Evolutionary conservation across 2,329 filamentous ascomycete species (phyloP).

Genomic region (Aspergillus pseudoglaucus): DNA sequence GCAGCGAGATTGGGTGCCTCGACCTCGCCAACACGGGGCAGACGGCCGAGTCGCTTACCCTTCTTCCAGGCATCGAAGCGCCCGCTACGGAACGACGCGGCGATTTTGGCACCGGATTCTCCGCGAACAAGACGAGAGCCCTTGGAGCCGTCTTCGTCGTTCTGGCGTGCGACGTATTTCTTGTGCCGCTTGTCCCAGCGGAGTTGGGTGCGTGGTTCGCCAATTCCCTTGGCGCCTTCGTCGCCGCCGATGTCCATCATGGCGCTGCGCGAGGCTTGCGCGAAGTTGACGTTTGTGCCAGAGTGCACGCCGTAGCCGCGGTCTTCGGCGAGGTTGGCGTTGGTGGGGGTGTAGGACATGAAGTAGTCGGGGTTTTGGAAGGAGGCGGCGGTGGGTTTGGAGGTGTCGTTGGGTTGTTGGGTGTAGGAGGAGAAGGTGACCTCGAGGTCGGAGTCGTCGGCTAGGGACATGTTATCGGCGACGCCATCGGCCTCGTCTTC

Average conservation of each 20-base stretch:
- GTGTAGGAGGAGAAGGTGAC: constrained; percentile 61
- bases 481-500: constrained; percentile 30
- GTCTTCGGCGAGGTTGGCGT: constrained; percentile 76
- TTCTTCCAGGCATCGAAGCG: constrained; percentile 91
- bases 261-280: constrained; percentile 75
- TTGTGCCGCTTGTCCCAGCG: constrained; percentile 96
- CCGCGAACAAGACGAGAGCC: constrained; percentile 71
- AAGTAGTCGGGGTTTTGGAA: constrained; percentile 86
- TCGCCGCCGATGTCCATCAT: constrained; percentile 93
- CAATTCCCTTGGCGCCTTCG: constrained; percentile 71
- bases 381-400: constrained; percentile 47
- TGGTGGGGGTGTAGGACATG: constrained; percentile 90
- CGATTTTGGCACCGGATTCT: constrained; percentile 93
- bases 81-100: constrained; percentile 85
- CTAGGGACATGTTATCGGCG: constrained; percentile 51
- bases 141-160: constrained; percentile 88
- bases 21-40: constrained; percentile 76
- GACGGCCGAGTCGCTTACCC: constrained; percentile 68
- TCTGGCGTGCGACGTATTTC: constrained; percentile 86
- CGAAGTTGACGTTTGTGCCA: constrained; percentile 69
- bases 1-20: constrained; percentile 48
- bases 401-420: constrained; percentile 45
- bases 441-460: constrained; percentile 58
- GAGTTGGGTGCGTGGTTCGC: constrained; percentile 67
- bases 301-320: constrained; percentile 89